Evolutionary conservation across 352 stramenopile species (phyloP).

Genomic region (Phytophthora hybrid): DNA sequence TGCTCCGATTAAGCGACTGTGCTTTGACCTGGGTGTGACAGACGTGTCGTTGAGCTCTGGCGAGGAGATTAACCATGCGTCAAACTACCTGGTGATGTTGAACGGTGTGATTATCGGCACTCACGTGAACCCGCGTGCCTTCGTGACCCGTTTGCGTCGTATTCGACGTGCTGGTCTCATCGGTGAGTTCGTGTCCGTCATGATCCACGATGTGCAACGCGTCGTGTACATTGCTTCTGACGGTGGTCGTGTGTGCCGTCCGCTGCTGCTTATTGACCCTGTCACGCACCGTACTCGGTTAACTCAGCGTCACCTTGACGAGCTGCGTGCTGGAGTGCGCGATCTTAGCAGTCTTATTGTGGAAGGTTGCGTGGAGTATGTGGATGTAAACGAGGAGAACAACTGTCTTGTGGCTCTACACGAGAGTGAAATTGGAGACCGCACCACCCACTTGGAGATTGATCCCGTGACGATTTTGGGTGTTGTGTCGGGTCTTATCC

Average conservation of each 20-base stretch:
- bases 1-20: conserved; percentile 94
- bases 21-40: conserved; percentile 97
- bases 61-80: conserved; percentile 96
- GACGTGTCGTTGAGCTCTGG: conserved; percentile 96
- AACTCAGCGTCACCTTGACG: conserved; percentile 96
- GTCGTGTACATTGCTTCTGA: conserved; percentile 99
- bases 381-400: conserved; percentile 99
- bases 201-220: conserved; percentile 97
- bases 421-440: conserved; percentile 91
- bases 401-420: conserved; percentile 99
- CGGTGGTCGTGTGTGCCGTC: conserved; percentile 97
- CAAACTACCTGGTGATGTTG: conserved; percentile 97
- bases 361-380: conserved; percentile 98
- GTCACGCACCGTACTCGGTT: conserved; percentile 92
- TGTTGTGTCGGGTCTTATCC: conserved; percentile 98
- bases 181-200: conserved; percentile 99
- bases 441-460: conserved; percentile 99
- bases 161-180: conserved; percentile 88
- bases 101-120: conserved; percentile 99
- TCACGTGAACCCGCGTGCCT: conserved; percentile 91
- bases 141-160: conserved; percentile 89
- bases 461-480: conserved; percentile 99
- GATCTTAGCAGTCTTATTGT: conserved; percentile 89
- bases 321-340: conserved; percentile 81
- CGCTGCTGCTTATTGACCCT: conserved; percentile 95